Base-by-base conservation (phyloP, 2,329 filamentous ascomycete genomes). In the Colletotrichum orbiculare region DNA sequence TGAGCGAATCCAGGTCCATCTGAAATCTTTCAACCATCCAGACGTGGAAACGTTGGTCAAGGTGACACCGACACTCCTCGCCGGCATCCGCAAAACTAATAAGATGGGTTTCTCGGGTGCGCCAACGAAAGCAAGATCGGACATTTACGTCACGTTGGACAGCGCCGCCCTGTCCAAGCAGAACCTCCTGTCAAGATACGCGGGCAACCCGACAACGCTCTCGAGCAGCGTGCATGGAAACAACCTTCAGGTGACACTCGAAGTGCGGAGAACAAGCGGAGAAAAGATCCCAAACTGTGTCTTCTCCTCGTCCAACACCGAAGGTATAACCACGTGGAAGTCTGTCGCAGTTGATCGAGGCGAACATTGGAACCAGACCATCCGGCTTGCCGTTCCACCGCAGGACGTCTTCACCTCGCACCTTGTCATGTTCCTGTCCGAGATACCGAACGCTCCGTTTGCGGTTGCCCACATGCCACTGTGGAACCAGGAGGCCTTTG, bases 31-130 rank as follows among this genome's bases (percentile, higher is more conserved):
- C 75, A 85, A 88, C 41, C 86, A 91, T 71, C 83, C 87, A 1
- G 93, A 98, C 71, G 89, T 93, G 1, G 93, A 97, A 69, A 82
- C 81, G 0, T 85, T 99, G 45, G 91, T 98, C 73, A 93, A 91
- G 72, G 89, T 91, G 52, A 97, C 93, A 3, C 96, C 96, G 0
- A 98, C 95, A 0, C 80, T 96, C 12, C 87, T 99, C 12, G 91
- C 96, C 54, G 90, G 91, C 55, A 87, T 98, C 65, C 85, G 85
- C 62, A 91, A 91, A 75, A 97, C 94, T 0, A 91, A 85, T 71
- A 96, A 96, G 75, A 94, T 98, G 76, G 96, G 94, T 2, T 98
- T 99, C 75, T 93, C 95, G 4, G 94, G 94, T 11, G 94, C 94
- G 2, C 95, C 96, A 0, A 94, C 91, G 0, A 94, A 93, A 74